Conservation (phyloP, 2,329 filamentous ascomycete genomes). For the Aspergillus sp. region DNA sequence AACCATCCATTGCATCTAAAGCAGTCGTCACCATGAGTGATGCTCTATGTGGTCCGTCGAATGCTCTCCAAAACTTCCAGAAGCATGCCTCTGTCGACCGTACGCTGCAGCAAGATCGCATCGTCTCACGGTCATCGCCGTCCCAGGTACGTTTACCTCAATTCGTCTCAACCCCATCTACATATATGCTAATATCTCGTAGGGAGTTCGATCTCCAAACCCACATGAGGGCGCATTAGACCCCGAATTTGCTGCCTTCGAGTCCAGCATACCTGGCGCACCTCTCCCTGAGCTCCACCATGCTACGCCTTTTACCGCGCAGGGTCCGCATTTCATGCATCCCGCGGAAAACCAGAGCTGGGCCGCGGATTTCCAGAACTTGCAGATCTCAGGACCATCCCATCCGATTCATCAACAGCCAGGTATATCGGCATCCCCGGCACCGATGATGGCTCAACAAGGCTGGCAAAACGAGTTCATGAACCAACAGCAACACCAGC, state of each 20-base stretch:
- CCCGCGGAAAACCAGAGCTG: slow-evolving; percentile 32
- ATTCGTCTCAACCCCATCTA: neutral
- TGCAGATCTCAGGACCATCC: slow-evolving; percentile 39
- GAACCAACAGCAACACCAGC: slow-evolving; percentile 34
- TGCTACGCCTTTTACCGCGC: slow-evolving; percentile 26
- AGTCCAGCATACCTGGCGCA: slow-evolving; percentile 38
- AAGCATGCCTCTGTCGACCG: slow-evolving; percentile 67
- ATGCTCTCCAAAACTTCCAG: slow-evolving; percentile 69
- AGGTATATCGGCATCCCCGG: slow-evolving; percentile 38
- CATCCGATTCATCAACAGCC: slow-evolving; percentile 49
- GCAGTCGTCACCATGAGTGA: slow-evolving; percentile 56
- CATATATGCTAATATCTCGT: slow-evolving; percentile 12
- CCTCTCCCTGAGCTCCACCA: slow-evolving; percentile 38
- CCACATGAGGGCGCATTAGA: slow-evolving; percentile 57
- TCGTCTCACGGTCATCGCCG: slow-evolving; percentile 53
- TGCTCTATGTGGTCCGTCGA: slow-evolving; percentile 70
- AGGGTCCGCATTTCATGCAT: slow-evolving; percentile 14
- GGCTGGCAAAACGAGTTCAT: slow-evolving; percentile 64
- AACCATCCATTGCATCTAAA: neutral
- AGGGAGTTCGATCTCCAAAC: slow-evolving; percentile 63
- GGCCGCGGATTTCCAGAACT: slow-evolving; percentile 47
- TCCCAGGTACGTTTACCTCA: slow-evolving; percentile 49
- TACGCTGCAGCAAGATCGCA: slow-evolving; percentile 69
- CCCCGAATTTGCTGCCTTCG: slow-evolving; percentile 68
- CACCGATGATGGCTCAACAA: slow-evolving; percentile 26